Evolutionary conservation across 768 basidiomycete genomes (phyloP).

Genomic region (Phylloporus sp.): DNA sequence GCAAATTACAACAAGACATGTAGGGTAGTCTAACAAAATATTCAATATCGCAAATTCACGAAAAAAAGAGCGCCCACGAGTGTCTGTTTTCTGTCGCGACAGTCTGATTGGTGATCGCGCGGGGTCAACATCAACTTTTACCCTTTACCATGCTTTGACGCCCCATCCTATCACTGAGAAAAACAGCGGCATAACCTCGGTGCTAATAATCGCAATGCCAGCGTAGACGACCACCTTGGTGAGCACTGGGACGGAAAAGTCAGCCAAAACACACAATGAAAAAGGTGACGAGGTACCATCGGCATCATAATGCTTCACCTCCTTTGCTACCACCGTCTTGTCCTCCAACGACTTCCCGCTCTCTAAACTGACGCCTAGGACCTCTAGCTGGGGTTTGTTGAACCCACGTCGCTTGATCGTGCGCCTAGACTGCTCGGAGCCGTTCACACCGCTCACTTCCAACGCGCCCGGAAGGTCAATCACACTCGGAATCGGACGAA

Average conservation of each 20-base stretch:
- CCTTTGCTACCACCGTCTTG: constrained; percentile 23
- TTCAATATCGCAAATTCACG: no score
- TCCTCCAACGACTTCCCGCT: constrained; percentile 24
- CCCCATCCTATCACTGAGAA: constrained; percentile 74
- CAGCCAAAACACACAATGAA: constrained; percentile 4
- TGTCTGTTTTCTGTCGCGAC: no score
- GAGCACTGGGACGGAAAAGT: constrained; percentile 48
- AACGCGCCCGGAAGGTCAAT: constrained; percentile 64
- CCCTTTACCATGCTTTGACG: constrained; percentile 37
- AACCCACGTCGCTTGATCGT: constrained; percentile 24
- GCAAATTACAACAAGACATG: neutral
- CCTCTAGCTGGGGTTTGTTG: constrained; percentile 20
- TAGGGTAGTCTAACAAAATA: neutral
- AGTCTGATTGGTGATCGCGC: no score
- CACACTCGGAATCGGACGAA: constrained; percentile 79
- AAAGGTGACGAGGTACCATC: constrained; percentile 55
- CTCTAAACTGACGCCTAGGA: constrained; percentile 27
- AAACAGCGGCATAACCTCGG: constrained; percentile 58
- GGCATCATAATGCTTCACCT: constrained; percentile 76
- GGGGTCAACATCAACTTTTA: neutral
- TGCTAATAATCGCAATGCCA: constrained; percentile 73
- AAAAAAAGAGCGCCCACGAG: no score
- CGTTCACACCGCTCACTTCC: constrained; percentile 39
- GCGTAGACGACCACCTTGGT: constrained; percentile 90
- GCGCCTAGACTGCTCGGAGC: constrained; percentile 32